Evolutionary conservation across 2,329 filamentous ascomycete species (phyloP).

Genomic region (Pseudogymnoascus sp.): DNA sequence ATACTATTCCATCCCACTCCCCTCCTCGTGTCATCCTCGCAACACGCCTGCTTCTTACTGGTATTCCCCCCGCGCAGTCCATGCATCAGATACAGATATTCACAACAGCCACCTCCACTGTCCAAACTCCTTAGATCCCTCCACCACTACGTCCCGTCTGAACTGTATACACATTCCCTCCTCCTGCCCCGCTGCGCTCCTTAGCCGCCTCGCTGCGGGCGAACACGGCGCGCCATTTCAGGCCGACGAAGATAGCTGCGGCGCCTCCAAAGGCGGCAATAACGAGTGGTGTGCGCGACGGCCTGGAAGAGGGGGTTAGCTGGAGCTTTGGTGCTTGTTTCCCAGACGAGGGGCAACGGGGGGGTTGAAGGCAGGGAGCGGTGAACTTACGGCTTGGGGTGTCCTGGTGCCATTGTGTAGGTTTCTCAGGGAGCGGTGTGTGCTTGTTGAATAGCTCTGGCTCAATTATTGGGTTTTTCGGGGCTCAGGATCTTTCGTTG

Average conservation of each 20-base stretch:
- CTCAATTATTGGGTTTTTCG: neutral
- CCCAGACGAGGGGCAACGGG: neutral
- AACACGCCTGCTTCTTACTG: neutral
- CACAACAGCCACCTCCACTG: neutral
- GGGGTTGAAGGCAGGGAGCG: neutral
- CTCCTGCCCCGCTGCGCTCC: constrained; percentile 20
- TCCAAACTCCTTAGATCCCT: neutral
- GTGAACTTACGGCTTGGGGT: neutral
- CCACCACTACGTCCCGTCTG: constrained; percentile 26
- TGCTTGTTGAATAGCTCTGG: constrained; percentile 7
- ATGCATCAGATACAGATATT: neutral
- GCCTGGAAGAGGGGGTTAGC: constrained; percentile 14
- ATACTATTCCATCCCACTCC: neutral
- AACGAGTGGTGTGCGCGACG: constrained; percentile 23
- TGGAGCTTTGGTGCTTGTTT: neutral
- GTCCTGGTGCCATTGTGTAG: neutral
- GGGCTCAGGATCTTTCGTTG: neutral
- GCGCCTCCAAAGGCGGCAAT: constrained; percentile 24
- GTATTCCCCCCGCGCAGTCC: neutral
- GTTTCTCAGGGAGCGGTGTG: neutral
- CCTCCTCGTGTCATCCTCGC: neutral
- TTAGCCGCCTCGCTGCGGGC: constrained; percentile 28
- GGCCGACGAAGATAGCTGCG: constrained; percentile 22
- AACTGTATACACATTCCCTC: constrained; percentile 23
- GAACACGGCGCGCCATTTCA: constrained; percentile 29